These are phyloP conservation scores for Persicaria maculosa DNA, from an alignment of 148 eudicot species.

Conservation along the genomic window DNA sequence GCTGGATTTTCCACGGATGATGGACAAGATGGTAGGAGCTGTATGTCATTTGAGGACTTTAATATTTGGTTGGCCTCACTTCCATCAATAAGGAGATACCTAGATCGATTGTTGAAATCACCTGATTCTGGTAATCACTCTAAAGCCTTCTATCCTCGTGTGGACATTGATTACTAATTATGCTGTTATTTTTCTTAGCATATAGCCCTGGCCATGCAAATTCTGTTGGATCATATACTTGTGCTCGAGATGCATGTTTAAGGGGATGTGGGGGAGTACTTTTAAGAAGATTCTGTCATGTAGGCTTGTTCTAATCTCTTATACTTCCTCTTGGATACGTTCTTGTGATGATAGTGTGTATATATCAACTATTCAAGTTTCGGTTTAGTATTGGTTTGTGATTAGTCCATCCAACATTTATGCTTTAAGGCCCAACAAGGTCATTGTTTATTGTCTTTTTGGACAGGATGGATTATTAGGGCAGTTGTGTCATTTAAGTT, in stretches of 20 bases:
- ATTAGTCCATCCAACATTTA: background rate
- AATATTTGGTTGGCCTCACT: constrained; percentile 55
- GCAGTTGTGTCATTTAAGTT: background rate
- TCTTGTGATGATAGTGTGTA: background rate
- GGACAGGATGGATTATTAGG: background rate
- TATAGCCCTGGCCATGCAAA: background rate
- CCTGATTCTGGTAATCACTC: constrained; percentile 53
- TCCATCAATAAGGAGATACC: constrained; percentile 72
- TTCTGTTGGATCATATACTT: background rate
- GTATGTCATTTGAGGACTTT: constrained; percentile 72
- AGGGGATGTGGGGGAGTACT: background rate
- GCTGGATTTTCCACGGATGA: constrained; percentile 38
- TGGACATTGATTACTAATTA: background rate
- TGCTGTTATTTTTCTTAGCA: background rate
- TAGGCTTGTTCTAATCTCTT: background rate
- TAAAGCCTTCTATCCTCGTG: background rate
- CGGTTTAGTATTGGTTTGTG: background rate
- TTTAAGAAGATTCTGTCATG: background rate
- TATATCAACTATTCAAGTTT: background rate
- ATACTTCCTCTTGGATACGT: background rate
- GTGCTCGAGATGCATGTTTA: background rate
- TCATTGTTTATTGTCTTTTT: background rate
- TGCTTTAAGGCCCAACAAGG: background rate
- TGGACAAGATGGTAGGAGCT: constrained; percentile 32
- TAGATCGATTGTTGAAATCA: constrained; percentile 58